These are phyloP conservation scores for Venturia effusa DNA, from an alignment of 2,329 filamentous ascomycete species.

Conservation along the genomic window DNA sequence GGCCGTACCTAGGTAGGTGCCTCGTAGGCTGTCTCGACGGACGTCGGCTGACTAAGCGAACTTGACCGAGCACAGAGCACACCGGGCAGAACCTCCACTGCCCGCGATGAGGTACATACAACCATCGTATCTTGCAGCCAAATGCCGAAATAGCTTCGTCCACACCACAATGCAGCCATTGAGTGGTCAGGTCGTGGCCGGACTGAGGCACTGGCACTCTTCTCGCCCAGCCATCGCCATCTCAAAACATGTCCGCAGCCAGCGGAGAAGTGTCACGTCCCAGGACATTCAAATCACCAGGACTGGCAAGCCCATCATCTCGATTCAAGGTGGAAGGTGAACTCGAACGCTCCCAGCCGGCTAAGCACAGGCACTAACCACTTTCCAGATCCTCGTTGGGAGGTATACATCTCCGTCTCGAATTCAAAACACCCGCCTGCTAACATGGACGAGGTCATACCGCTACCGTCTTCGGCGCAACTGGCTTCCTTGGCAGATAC, in stretches of 20 bases:
- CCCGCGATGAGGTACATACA: background rate
- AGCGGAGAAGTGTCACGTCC: slow-evolving; percentile 19
- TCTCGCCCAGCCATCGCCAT: slow-evolving; percentile 13
- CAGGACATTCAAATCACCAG: slow-evolving; percentile 89
- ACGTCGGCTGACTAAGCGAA: background rate
- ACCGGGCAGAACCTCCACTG: too few relatives aligned
- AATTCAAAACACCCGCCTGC: slow-evolving; percentile 9
- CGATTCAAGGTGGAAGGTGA: slow-evolving; percentile 80
- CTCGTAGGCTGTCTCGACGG: too few relatives aligned
- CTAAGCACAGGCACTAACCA: background rate
- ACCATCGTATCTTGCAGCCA: too few relatives aligned
- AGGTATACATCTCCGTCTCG: slow-evolving; percentile 43
- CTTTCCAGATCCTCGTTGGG: slow-evolving; percentile 64
- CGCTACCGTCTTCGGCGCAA: slow-evolving; percentile 95
- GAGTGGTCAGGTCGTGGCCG: slow-evolving; percentile 27
- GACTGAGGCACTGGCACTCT: slow-evolving; percentile 30
- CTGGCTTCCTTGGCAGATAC: slow-evolving; percentile 89
- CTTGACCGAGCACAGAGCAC: too few relatives aligned
- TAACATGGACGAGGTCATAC: slow-evolving; percentile 59
- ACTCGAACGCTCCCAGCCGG: slow-evolving; percentile 20
- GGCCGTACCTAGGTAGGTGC: too few relatives aligned
- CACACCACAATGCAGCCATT: slow-evolving; percentile 23
- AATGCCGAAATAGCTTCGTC: slow-evolving; percentile 13
- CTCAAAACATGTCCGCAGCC: slow-evolving; percentile 2
- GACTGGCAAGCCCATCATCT: slow-evolving; percentile 90